These are phyloP conservation scores for Geosiphon pyriformis DNA, from an alignment of 192 early-diverging fungal genomes.

Conservation along the genomic window DNA sequence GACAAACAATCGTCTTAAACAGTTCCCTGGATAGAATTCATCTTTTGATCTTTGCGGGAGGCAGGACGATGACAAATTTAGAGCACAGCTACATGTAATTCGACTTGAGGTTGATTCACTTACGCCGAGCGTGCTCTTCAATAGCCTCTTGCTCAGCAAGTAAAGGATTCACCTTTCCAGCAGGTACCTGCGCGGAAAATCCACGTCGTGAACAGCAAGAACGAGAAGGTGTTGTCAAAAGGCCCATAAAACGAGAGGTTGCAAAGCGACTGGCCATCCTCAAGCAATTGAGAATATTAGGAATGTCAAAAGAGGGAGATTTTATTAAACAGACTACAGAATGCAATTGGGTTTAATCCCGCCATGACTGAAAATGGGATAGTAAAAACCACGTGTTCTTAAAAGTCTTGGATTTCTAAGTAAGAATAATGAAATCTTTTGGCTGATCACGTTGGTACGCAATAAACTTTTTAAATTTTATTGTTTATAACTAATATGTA, in stretches of 20 bases:
- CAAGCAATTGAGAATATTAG: no score
- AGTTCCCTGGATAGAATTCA: background rate
- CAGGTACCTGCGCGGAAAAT: background rate
- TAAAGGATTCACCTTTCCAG: background rate
- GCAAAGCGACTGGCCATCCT: slow-evolving; percentile 1
- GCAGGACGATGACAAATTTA: background rate
- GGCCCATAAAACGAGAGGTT: background rate
- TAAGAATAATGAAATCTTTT: no score
- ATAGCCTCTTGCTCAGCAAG: background rate
- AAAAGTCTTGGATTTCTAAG: no score
- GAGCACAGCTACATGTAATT: background rate
- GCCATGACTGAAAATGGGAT: no score
- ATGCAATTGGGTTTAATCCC: no score
- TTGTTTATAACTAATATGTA: no score
- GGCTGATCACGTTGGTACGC: no score
- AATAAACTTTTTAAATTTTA: no score
- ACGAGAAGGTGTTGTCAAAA: background rate
- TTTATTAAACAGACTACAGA: no score
- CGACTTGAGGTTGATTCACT: background rate
- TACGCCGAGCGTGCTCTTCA: slow-evolving; percentile 18
- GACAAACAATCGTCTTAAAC: background rate
- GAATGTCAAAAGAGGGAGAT: no score
- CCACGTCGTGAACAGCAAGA: background rate
- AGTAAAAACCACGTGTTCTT: no score
- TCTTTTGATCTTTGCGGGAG: background rate